phyloP scores from a whole-genome alignment of 2,329 filamentous ascomycete genomes.

The Paraphaeosphaeria sporulosa region DNA sequence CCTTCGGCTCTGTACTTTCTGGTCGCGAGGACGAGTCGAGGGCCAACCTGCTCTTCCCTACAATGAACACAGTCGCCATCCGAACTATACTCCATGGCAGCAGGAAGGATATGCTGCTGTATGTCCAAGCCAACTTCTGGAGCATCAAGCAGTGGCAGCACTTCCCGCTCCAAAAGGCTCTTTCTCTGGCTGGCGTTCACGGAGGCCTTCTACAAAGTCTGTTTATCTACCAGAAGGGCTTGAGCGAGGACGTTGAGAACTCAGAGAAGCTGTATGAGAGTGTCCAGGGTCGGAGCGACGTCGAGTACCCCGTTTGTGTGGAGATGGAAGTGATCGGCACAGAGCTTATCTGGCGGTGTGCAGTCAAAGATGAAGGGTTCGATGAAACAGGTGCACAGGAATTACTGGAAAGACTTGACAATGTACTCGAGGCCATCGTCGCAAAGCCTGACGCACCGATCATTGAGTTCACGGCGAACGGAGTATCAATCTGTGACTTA shows the following conservation, averaged over 20 bases:
- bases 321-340: slow-evolving; percentile 74
- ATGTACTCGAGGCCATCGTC: slow-evolving; percentile 65
- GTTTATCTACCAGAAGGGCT: slow-evolving; percentile 70
- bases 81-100: slow-evolving; percentile 76
- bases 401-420: slow-evolving; percentile 68
- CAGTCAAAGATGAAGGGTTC: slow-evolving; percentile 68
- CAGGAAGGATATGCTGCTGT: slow-evolving; percentile 68
- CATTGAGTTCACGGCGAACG: slow-evolving; percentile 60
- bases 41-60: slow-evolving; percentile 78
- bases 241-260: slow-evolving; percentile 38
- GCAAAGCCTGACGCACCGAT: slow-evolving; percentile 57
- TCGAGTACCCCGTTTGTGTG: slow-evolving; percentile 83
- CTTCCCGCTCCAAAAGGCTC: slow-evolving; percentile 76
- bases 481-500: slow-evolving; percentile 72
- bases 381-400: slow-evolving; percentile 54
- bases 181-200: slow-evolving; percentile 58
- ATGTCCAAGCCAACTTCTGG: slow-evolving; percentile 75
- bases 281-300: slow-evolving; percentile 68
- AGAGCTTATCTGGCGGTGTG: slow-evolving; percentile 72
- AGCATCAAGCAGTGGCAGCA: slow-evolving; percentile 76
- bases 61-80: slow-evolving; percentile 88
- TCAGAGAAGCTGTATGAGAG: slow-evolving; percentile 64
- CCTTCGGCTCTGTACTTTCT: slow-evolving; percentile 83
- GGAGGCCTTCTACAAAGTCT: slow-evolving; percentile 68
- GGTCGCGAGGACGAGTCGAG: slow-evolving; percentile 79